phyloP scores from a whole-genome alignment of 2,329 filamentous ascomycete species.

The Sporothrix mexicana region DNA sequence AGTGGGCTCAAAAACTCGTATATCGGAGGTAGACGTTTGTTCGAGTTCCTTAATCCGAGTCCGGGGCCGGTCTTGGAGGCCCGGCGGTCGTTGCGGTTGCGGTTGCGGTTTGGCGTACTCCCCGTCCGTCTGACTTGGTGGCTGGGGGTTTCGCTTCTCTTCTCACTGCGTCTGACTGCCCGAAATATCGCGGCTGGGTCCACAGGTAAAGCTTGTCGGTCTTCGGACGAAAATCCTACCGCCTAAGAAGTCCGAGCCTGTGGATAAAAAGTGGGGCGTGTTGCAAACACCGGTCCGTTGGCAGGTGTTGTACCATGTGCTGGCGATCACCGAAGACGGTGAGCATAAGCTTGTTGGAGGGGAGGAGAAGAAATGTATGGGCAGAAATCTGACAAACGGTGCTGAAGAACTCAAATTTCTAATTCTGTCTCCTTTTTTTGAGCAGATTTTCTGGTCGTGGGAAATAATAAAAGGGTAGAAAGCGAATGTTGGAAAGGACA shows the following conservation, averaged over 20 bases:
- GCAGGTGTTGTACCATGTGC: not conserved
- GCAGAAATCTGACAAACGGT: not conserved
- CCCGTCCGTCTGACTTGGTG: too few species aligned
- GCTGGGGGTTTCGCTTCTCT: too few species aligned
- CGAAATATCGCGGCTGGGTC: not conserved
- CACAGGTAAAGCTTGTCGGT: slow-evolving; percentile 32
- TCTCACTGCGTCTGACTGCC: too few species aligned
- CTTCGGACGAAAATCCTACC: slow-evolving; percentile 39
- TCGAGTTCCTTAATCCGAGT: not conserved
- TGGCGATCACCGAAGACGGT: slow-evolving; percentile 16
- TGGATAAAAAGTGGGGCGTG: not conserved
- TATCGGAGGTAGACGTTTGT: slow-evolving; percentile 4
- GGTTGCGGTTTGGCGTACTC: not conserved
- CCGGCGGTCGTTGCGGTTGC: slow-evolving; percentile 18
- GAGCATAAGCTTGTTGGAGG: not conserved
- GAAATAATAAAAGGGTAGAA: not conserved
- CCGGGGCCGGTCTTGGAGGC: not conserved
- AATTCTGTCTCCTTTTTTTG: not conserved
- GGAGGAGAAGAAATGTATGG: not conserved
- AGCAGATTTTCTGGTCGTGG: not conserved
- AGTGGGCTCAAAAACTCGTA: not conserved
- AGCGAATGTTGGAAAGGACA: too few species aligned
- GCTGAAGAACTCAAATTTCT: not conserved
- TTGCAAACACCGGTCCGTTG: slow-evolving; percentile 1
- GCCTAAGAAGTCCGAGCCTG: slow-evolving; percentile 37